Percentiles rank a stretch among this genome's conserved stretches.
Conservation (phyloP, 257 asterid species). For the Ilex asprella region DNA sequence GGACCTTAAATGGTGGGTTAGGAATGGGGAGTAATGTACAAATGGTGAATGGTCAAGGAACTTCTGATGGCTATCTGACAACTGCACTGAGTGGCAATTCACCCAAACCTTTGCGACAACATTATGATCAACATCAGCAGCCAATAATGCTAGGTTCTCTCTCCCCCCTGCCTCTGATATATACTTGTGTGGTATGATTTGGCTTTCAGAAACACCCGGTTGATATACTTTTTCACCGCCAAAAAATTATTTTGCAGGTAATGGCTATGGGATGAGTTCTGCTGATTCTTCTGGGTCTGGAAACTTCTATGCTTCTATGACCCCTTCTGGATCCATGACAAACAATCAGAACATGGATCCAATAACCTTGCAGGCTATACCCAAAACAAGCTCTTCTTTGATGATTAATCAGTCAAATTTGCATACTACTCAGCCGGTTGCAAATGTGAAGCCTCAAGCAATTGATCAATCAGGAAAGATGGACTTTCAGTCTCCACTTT, state of each 20-base stretch:
- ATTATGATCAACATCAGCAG: conserved; percentile 63
- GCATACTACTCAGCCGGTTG: conserved; percentile 46
- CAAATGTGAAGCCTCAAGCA: conserved; percentile 39
- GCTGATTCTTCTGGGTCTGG: conserved; percentile 66
- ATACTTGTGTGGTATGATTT: too few relatives aligned
- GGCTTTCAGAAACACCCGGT: too few relatives aligned
- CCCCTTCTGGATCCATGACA: conserved; percentile 45
- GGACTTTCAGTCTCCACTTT: conserved; percentile 49
- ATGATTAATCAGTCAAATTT: conserved; percentile 39
- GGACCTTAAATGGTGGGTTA: conserved; percentile 53
- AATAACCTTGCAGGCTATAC: conserved; percentile 47
- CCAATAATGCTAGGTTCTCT: conserved; percentile 51
- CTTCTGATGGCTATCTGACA: conserved; percentile 52
- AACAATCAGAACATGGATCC: conserved; percentile 46
- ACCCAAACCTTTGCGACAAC: conserved; percentile 42
- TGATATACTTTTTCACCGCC: too few relatives aligned
- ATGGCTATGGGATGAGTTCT: conserved; percentile 55
- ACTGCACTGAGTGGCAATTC: conserved; percentile 52
- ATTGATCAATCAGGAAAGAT: conserved; percentile 46
- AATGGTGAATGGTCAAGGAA: conserved; percentile 43
- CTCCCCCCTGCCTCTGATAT: not conserved
- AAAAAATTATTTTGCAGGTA: conserved; percentile 43
- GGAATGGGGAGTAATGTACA: conserved; percentile 56
- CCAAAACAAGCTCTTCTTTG: conserved; percentile 40
- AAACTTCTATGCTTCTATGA: conserved; percentile 46